Evolutionary conservation across 2,329 filamentous ascomycete genomes (phyloP).

Genomic region (Neonectria hederae): DNA sequence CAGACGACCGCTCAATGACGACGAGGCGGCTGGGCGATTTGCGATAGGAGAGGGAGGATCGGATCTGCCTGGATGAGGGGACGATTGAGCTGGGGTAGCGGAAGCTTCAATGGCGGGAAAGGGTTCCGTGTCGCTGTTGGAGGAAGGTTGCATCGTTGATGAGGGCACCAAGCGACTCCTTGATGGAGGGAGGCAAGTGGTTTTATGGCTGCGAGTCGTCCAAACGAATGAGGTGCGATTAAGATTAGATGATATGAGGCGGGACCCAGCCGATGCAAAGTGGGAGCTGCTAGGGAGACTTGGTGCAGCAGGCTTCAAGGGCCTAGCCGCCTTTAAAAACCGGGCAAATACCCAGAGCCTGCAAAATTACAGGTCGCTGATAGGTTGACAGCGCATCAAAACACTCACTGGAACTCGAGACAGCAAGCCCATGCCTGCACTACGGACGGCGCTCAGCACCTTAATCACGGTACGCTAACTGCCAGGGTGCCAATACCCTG

Average conservation of each 20-base stretch:
- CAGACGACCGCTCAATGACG: slow-evolving; percentile 46
- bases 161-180: not conserved
- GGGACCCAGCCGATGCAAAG: not conserved
- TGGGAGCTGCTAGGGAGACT: not conserved
- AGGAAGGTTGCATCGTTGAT: slow-evolving; percentile 25
- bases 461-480: not conserved
- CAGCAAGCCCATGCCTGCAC: not conserved
- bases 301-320: not conserved
- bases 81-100: slow-evolving; percentile 19
- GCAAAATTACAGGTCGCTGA: not conserved
- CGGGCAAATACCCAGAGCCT: not conserved
- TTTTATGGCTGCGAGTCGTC: not conserved
- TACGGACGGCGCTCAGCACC: not conserved
- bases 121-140: slow-evolving; percentile 37
- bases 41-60: slow-evolving; percentile 19
- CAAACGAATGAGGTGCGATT: not conserved
- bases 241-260: not conserved
- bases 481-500: not conserved
- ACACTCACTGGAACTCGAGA: not conserved
- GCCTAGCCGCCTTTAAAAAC: not conserved
- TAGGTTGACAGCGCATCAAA: not conserved
- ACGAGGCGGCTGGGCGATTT: slow-evolving; percentile 44
- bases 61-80: slow-evolving; percentile 23
- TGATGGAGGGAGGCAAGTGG: not conserved
- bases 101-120: slow-evolving; percentile 38